Base-by-base conservation (phyloP, 495 filamentous ascomycete species). In the Lophiostoma macrostomum region DNA sequence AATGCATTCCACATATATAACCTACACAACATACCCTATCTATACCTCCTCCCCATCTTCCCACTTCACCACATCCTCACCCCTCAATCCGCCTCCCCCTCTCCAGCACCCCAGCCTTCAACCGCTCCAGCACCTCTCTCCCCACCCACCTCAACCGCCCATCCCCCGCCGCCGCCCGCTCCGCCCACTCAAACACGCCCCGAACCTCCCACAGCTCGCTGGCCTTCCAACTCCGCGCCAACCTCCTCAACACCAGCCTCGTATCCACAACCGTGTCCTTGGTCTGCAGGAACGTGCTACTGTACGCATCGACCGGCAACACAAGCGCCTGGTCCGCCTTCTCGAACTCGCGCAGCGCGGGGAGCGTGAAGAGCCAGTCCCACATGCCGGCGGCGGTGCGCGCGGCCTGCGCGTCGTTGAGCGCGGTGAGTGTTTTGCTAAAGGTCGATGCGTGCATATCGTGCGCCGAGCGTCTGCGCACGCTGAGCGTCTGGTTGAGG, bases 111-210 rank as follows among this genome's bases (percentile, higher is more conserved):
- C 61, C 66, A 53, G 60, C 70, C 66, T 59, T 67, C 53, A 68
- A 53, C 16, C 52, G 57, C 24, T 70, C 68, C 14, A 73, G 53
- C 3, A 67, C 67, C 29, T 67, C 69, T 28, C 55, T 36, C 31
- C 67, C 68, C 19, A 74, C 56, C 69, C 73, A 69, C 39, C 66
- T 58, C 56, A 70, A 40, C 45, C 56, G 57, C 50, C 71, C 37
- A 61, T 68, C 37, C 66, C 64, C 36, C 58, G 69, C 60, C 42
- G 59, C 61, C 29, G 64, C 61, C 32, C 66, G 64, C 62, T 89
- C 87, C 2, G 82, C 77, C 88, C 90, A 96, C 55, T 84, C 84
- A 68, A 96, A 93, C 37, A 98, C 65, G 8, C 91, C 60, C 49
- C 78, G 78, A 19, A 96, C 69, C 46, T 90, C 87, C 69, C 87